phyloP scores from a whole-genome alignment of 2,329 filamentous ascomycete genomes.

The Fusarium sp. region DNA sequence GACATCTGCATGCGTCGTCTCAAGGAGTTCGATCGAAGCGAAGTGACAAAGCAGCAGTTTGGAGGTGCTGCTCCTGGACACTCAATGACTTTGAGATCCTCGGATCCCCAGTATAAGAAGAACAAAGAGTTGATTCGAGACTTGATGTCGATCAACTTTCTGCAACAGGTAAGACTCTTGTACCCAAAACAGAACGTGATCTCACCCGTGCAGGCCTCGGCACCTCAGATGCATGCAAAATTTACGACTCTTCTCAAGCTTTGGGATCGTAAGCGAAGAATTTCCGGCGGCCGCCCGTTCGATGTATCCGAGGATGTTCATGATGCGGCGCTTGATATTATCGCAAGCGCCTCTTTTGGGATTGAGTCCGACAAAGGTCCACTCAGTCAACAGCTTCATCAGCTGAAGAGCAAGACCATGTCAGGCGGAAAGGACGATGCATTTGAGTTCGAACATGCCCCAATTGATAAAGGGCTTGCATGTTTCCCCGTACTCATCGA shows the following conservation, averaged over 20 bases:
- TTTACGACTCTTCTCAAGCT: slow-evolving; percentile 51
- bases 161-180: slow-evolving; percentile 22
- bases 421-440: slow-evolving; percentile 19
- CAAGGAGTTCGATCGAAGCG: slow-evolving; percentile 37
- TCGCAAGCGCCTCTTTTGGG: slow-evolving; percentile 52
- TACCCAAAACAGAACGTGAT: background rate
- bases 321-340: slow-evolving; percentile 52
- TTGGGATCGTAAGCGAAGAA: slow-evolving; percentile 50
- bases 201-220: slow-evolving; percentile 46
- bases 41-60: slow-evolving; percentile 11
- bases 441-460: slow-evolving; percentile 27
- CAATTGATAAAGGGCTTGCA: slow-evolving; percentile 20
- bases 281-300: slow-evolving; percentile 52
- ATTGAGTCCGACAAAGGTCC: slow-evolving; percentile 22
- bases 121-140: slow-evolving; percentile 43
- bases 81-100: slow-evolving; percentile 26
- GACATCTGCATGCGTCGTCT: slow-evolving; percentile 36
- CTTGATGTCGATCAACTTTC: slow-evolving; percentile 34
- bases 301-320: slow-evolving; percentile 51
- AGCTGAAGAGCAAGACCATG: slow-evolving; percentile 12
- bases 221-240: slow-evolving; percentile 52
- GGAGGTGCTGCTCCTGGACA: slow-evolving; percentile 2
- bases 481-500: slow-evolving; percentile 26
- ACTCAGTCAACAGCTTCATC: slow-evolving; percentile 12
- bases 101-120: slow-evolving; percentile 36